Evolutionary conservation across 345 rosid species (phyloP), one percentile per base, ranked within the genome.

Genomic region (thale cress (Arabidopsis thaliana)): DNA sequence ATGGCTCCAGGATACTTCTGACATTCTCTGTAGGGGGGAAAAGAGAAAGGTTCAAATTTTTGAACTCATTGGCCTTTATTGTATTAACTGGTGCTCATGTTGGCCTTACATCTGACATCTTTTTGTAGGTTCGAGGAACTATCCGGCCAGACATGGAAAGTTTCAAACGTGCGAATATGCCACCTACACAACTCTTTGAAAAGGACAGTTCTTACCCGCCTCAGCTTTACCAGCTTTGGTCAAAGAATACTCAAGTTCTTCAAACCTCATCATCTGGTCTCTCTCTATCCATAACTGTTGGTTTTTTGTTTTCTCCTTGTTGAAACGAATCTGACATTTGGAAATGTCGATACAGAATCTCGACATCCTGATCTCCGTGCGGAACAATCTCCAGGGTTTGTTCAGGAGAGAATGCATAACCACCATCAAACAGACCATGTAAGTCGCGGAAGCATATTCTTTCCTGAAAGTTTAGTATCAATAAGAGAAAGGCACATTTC

Each of bases 1-100:
- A 71, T 90, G 97, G 97, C 87, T 90, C 48, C 88, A 87, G 61
- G 75, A 86, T 79, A 20, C 96, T 75, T 85, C 89, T 62, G 82
- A 85, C 78, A 76, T 86, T 81, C 67, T 83, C 59, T 79, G 85
- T 11, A 82, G 86, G 73, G 87, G 81, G 57, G 82, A 81, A 81
- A 86, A 81, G 74, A 87, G 82, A 77, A 90, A 86, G 92, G 96
- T 89, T 78, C 81, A 40, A 24, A 49, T 22, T 20, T 58, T 56
- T 51, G 46, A 59, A 62, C 40, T 12, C 80, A 53, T 33, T 55
- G 33, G 51, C 48, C 33, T 28, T 6, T 25, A 8, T 12, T 55
- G 63, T 58, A 63, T 23, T 55, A 37, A 70, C 16, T 57, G 40
- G 72, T 58, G 67, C 64, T 59, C 58, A 49, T 66, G 45, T 49